Base-by-base conservation (phyloP, 768 basidiomycete genomes). In the Cyathus striatus region DNA sequence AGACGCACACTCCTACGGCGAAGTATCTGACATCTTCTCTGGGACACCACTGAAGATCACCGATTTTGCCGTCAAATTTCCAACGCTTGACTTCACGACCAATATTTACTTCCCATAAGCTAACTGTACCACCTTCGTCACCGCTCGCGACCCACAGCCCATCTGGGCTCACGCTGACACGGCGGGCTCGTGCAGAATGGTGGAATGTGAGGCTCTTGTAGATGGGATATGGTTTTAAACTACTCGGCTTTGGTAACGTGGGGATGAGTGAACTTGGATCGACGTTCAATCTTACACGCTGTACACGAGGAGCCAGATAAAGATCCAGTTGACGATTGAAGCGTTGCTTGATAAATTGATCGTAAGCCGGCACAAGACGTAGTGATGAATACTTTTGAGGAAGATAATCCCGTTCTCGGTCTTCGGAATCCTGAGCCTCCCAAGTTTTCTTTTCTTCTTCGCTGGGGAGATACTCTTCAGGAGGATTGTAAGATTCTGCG, bases 401-500 rank as follows among this genome's bases (percentile, higher is more conserved):
- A 26, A 96, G 76, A 65, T 86, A 93, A 57, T 95, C 83, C 42
- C 78, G 79, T 61, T 93, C 87, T 49, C 93, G 79, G 58, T 98
- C 93, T 61, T 94, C 92, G 41, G 83, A 78, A 44, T 96, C 93
- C 26, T 72, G 73, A 26, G 69, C 78, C 54, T 91, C 83, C 88
- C 91, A 97, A 55, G 81, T 77, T 49, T 81, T 76, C 43, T 78
- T 79, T 61, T 97, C 95, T 48, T 78, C 76, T 40, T 83, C 81
- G 1, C 87, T 84, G 4, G 89, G 90, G 6, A 99, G 75, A 62
- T 98, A 97, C 67, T 99, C 96, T 55, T 84, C 90, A 5, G 96
- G 96, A 23, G 96, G 96, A 59, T 99, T 99, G 63, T 98, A 99
- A 0, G 95, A 98, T 65, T 98, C 94, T n/a, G 86, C 81, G 51